Evolutionary conservation across 2,329 filamentous ascomycete species (phyloP).

Genomic region (Torrubiella hemipterigena): DNA sequence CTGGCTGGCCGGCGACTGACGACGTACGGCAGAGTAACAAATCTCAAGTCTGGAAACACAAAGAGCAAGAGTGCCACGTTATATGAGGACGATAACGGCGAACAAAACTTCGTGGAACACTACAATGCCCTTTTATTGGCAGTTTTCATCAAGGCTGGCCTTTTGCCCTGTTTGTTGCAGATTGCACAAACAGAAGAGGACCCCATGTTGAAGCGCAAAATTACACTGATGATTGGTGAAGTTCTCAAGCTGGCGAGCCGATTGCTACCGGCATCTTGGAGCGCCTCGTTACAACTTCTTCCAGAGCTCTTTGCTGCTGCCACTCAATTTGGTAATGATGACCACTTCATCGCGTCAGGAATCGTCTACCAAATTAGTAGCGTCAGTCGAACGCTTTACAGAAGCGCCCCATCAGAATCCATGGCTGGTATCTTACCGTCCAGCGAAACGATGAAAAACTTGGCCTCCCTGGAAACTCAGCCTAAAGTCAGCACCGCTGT

Average conservation of each 20-base stretch:
- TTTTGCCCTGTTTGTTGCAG: conserved; percentile 50
- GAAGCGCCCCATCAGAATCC: conserved; percentile 48
- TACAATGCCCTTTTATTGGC: conserved; percentile 84
- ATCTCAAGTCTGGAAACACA: conserved; percentile 52
- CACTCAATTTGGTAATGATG: conserved; percentile 56
- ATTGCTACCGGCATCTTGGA: conserved; percentile 71
- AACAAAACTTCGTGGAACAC: conserved; percentile 83
- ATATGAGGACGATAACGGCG: conserved; percentile 54
- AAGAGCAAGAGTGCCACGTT: conserved; percentile 39
- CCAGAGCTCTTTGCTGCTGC: conserved; percentile 75
- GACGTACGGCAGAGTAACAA: conserved; percentile 90
- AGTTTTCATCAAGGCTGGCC: conserved; percentile 69
- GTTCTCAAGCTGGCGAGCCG: conserved; percentile 81
- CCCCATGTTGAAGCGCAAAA: conserved; percentile 68
- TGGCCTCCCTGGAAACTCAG: conserved; percentile 43
- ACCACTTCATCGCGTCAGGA: conserved; percentile 69
- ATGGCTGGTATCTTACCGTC: conserved; percentile 25
- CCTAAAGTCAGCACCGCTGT: conserved; percentile 36
- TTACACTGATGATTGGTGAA: conserved; percentile 82
- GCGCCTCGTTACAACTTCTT: conserved; percentile 72
- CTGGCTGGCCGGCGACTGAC: conserved; percentile 85
- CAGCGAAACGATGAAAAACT: conserved; percentile 32
- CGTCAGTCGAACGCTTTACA: conserved; percentile 83
- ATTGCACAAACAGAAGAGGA: conserved; percentile 59
- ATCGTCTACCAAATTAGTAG: conserved; percentile 98